Conservation (phyloP, 129 eudicot species). For the Logfia minima region DNA sequence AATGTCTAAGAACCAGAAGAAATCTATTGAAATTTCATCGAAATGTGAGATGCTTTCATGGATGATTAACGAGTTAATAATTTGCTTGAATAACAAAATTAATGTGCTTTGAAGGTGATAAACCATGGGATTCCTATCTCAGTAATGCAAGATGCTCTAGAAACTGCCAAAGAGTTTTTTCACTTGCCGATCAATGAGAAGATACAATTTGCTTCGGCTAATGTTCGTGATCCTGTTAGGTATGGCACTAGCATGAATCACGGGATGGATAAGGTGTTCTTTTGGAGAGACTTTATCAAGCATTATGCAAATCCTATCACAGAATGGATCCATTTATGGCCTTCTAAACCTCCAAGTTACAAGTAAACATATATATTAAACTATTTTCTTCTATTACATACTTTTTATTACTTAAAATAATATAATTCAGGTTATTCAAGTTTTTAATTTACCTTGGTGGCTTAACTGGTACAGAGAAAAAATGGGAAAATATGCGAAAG, state of each 20-base stretch:
- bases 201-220: constrained; percentile 46
- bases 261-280: constrained; percentile 46
- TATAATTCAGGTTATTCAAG: too few relatives aligned
- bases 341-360: constrained; percentile 63
- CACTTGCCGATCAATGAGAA: constrained; percentile 22
- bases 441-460: background rate
- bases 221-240: constrained; percentile 61
- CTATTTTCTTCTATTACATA: constrained; percentile 11
- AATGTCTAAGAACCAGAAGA: background rate
- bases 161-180: constrained; percentile 37
- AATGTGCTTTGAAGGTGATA: constrained; percentile 44
- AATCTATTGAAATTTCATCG: background rate
- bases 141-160: constrained; percentile 46
- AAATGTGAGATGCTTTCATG: background rate
- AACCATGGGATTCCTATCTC: constrained; percentile 55
- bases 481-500: constrained; percentile 69
- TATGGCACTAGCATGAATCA: constrained; percentile 73
- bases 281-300: constrained; percentile 80
- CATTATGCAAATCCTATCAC: constrained; percentile 62
- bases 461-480: constrained; percentile 38
- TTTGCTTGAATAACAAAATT: background rate
- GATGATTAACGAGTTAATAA: background rate
- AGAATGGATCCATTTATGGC: constrained; percentile 65
- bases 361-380: constrained; percentile 34
- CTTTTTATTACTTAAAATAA: background rate